A percentile compares a stretch with the other conserved stretches of the same genome.
Evolutionary conservation across 148 eudicot genomes (phyloP).

Genomic region (Heliamphora exappendiculata): DNA sequence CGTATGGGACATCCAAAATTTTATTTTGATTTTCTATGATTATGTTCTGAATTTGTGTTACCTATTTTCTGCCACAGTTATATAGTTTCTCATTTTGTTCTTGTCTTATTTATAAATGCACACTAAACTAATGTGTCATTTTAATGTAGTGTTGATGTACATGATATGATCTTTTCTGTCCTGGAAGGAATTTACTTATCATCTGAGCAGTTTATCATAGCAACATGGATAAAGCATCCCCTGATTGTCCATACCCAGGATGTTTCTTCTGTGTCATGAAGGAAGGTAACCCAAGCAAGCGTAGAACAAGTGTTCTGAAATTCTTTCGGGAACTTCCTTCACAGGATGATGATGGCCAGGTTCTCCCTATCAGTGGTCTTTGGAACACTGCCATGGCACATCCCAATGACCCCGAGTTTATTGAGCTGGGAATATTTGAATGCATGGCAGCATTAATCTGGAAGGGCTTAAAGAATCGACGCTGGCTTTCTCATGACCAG

Average conservation of each 20-base stretch:
- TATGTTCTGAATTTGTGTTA: neutral
- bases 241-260: constrained; percentile 89
- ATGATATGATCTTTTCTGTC: constrained; percentile 2
- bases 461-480: constrained; percentile 87
- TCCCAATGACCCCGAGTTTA: constrained; percentile 97
- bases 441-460: constrained; percentile 96
- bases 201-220: neutral
- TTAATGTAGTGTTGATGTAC: neutral
- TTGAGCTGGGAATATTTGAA: constrained; percentile 86
- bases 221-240: constrained; percentile 62
- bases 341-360: constrained; percentile 96
- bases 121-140: neutral
- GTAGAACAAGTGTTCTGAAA: constrained; percentile 68
- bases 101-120: neutral
- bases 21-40: neutral
- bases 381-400: constrained; percentile 99
- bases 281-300: constrained; percentile 84
- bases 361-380: constrained; percentile 94
- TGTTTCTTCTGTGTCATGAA: constrained; percentile 98
- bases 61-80: neutral
- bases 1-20: neutral
- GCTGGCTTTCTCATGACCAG: constrained; percentile 96
- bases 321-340: constrained; percentile 96
- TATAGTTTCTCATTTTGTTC: neutral
- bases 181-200: constrained; percentile 1